Base-by-base conservation (phyloP, 306 rosid species). In the Trifolium subterraneum region DNA sequence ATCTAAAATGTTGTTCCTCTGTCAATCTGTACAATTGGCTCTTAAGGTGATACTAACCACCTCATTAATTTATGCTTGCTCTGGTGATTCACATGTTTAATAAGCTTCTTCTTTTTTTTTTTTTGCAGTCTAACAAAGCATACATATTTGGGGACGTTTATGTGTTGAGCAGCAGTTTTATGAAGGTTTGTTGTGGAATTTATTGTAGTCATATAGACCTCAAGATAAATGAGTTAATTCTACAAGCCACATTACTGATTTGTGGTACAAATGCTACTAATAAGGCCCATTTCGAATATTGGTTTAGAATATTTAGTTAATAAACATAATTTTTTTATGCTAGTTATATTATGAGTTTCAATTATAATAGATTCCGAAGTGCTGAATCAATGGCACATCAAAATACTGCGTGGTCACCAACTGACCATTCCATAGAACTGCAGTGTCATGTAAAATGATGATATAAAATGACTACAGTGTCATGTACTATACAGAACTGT, bases 121-220 rank as follows among this genome's bases (percentile, higher is more conserved):
- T 70, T 77, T 85, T 87, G 87, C 96, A 94, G 99, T 85, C 96
- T 75, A 86, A 88, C 79, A 87, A 84, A 68, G 97, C 96, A 42
- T 81, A 77, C 74, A 82, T 92, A 82, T 90, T 94, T 58, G 96
- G 96, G 77, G 99, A 92, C 64, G 84, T 84, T 52, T 92, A 80
- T 81, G 86, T 94, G 65, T 78, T 94, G 71, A 90, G 99, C 84
- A 80, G 80, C 81, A 85, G 84, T 67, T 94, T 92, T 78, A 78
- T 94, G 85, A 92, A 92, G 97, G 99, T 92, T 73, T 60, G 76
- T 69, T 69, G 23, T 66, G 59, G 63, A 59, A 51, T 78, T 79
- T 48, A 23, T 70, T 82, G 35, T 63, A 77, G 25, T 38, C 16
- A 33, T 74, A 25, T 66, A 67, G 25, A 39, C 56, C 45, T 56